Evolutionary conservation across 164 flowering plant genomes (phyloP), one percentile per base, ranked within the genome.

Genomic region (Warburgia ugandensis): DNA sequence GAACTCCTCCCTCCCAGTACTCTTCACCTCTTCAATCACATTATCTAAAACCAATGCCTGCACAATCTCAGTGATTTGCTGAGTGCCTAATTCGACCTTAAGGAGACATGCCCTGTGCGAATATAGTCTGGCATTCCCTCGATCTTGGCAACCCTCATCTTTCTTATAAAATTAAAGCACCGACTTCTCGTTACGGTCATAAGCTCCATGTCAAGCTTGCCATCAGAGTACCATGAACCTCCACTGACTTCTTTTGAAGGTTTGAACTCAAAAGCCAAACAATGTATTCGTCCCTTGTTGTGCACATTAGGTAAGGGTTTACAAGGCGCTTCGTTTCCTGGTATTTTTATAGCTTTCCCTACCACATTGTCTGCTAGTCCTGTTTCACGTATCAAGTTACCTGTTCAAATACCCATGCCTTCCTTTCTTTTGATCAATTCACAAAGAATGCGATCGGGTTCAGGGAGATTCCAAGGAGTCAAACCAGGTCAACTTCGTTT

Each of bases 211-310:
- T 94, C 83, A 1, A 84, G 72, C 0, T 56, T 54, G n/a, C 95
- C 96, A 5, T 75, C 75, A 0, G 12, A 25, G 50, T 83, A 89
- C 89, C 90, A 84, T 1, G 50, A 68, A 16, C 99, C 99, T 3
- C 99, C 99, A 4, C 78, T 75, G 17, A 83, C 39, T 36, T 80
- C 96, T 53, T 62, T 59, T 0, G 96, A 75, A 2, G 99, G 94
- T 42, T 81, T 74, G 40, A 79, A 82, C 35, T 94, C 94, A 1
- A 56, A 56, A 2, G 79, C 86, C 76, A 94, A 72, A 51, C 55
- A 79, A 43, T 54, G 66, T 22, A 79, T 82, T 27, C 38, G 71
- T 7, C 69, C 71, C 45, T 73, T 82, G 67, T 58, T 67, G 41
- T 74, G 67, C 28, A 79, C 50, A 54, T 75, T 73, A 3, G 43